A percentile compares a stretch with the other conserved stretches of the same genome.
These are phyloP conservation scores for Alternaria sp. DNA, from an alignment of 2,329 filamentous ascomycete genomes.

Conservation along the genomic window DNA sequence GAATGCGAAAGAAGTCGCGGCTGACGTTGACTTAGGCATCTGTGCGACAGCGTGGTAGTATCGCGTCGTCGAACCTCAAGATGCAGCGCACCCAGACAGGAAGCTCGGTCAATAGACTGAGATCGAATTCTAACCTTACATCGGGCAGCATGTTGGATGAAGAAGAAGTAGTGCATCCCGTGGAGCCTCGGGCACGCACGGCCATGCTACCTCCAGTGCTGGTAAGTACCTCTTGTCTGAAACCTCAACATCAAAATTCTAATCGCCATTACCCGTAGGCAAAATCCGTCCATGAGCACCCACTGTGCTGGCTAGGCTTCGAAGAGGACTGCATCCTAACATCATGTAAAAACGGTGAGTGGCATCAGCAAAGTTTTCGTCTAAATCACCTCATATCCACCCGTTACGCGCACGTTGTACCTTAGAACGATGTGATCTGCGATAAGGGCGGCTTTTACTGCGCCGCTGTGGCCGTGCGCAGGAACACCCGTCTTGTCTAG, in stretches of 20 bases:
- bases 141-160: conserved; percentile 62
- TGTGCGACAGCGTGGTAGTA: conserved; percentile 64
- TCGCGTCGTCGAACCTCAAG: conserved; percentile 58
- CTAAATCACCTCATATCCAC: conserved; percentile 15
- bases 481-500: conserved; percentile 30
- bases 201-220: conserved; percentile 90
- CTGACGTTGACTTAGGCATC: conserved; percentile 54
- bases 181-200: conserved; percentile 84
- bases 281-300: conserved; percentile 85
- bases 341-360: conserved; percentile 86
- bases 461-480: conserved; percentile 32
- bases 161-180: conserved; percentile 74
- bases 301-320: conserved; percentile 90
- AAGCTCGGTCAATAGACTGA: conserved; percentile 68
- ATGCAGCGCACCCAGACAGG: conserved; percentile 64
- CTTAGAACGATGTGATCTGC: conserved; percentile 8
- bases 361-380: conserved; percentile 18
- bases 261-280: conserved; percentile 60
- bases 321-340: conserved; percentile 93
- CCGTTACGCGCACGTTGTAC: conserved; percentile 15
- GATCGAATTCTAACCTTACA: conserved; percentile 76
- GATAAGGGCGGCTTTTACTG: conserved; percentile 36
- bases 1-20: background rate
- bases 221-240: conserved; percentile 60
- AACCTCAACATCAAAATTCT: conserved; percentile 8